phyloP scores from a whole-genome alignment of 805 yeast species.

The Candida insectalens region DNA sequence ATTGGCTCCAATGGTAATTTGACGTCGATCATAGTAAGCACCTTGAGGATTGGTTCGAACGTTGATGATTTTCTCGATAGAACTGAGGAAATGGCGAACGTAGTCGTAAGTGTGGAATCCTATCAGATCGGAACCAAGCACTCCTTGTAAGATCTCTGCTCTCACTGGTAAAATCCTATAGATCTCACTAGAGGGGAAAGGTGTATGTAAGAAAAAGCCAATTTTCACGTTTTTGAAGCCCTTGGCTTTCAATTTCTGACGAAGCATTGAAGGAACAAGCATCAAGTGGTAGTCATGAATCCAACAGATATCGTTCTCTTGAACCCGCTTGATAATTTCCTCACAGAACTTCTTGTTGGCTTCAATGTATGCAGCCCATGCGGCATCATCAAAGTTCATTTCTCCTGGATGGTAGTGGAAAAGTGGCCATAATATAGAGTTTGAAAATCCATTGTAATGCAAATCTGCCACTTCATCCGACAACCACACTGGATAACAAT shows the following conservation, averaged over 20 bases:
- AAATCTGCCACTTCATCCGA: conserved; percentile 87
- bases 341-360: conserved; percentile 81
- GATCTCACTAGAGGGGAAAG: conserved; percentile 95
- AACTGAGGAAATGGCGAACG: conserved; percentile 88
- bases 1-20: conserved; percentile 87
- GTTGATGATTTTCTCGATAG: conserved; percentile 76
- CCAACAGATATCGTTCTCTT: conserved; percentile 89
- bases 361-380: conserved; percentile 96
- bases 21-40: conserved; percentile 64
- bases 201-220: conserved; percentile 95
- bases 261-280: conserved; percentile 84
- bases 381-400: conserved; percentile 93
- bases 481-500: conserved; percentile 83
- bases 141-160: conserved; percentile 84
- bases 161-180: conserved; percentile 94
- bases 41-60: conserved; percentile 88
- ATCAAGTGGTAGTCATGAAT: conserved; percentile 96
- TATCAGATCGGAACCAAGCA: conserved; percentile 83
- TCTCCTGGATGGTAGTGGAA: conserved; percentile 99
- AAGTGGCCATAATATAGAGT: conserved; percentile 93
- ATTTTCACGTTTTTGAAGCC: conserved; percentile 50
- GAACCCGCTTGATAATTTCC: conserved; percentile 56
- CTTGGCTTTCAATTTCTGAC: conserved; percentile 44
- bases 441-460: conserved; percentile 93
- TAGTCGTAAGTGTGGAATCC: conserved; percentile 99